Percentiles rank a stretch among this genome's conserved stretches.
Conservation (phyloP, 495 filamentous ascomycete species). For the Podospora fimiseda region DNA sequence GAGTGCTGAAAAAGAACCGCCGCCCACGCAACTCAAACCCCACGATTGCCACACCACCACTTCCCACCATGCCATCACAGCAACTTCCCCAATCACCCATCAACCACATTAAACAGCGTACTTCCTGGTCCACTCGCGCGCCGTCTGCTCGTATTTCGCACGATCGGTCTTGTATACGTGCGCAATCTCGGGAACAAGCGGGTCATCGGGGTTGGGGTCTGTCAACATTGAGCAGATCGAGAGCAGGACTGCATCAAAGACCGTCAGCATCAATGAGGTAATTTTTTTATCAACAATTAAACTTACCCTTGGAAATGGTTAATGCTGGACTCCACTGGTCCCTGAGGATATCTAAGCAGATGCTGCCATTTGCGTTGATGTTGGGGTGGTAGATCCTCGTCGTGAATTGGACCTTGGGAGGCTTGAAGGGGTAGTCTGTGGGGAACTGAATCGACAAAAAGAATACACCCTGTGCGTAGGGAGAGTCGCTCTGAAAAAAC, state of each 20-base stretch:
- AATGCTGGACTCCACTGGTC: slow-evolving; percentile 99
- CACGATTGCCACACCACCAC: not conserved
- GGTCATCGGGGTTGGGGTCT: slow-evolving; percentile 98
- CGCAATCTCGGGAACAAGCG: slow-evolving; percentile 95
- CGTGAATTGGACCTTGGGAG: slow-evolving; percentile 99
- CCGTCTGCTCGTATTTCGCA: slow-evolving; percentile 88
- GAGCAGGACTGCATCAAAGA: slow-evolving; percentile 62
- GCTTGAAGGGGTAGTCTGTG: slow-evolving; percentile 99
- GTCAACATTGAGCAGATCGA: slow-evolving; percentile 99
- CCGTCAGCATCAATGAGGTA: not conserved
- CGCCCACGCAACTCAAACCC: too few species aligned
- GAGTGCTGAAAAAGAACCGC: not conserved
- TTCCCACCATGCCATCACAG: not conserved
- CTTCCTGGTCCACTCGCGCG: slow-evolving; percentile 97
- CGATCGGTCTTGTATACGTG: slow-evolving; percentile 99
- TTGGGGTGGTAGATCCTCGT: slow-evolving; percentile 99
- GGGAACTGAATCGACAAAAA: slow-evolving; percentile 98
- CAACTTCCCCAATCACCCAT: not conserved
- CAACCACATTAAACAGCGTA: slow-evolving; percentile 67
- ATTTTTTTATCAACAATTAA: not conserved
- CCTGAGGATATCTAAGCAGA: slow-evolving; percentile 94
- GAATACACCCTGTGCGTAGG: slow-evolving; percentile 96
- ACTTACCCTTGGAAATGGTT: slow-evolving; percentile 94
- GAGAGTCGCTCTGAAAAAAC: slow-evolving; percentile 67
- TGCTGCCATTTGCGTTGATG: slow-evolving; percentile 99